Base-by-base conservation (phyloP, 2,329 filamentous ascomycete genomes). In the Berkeleyomyces basicola region DNA sequence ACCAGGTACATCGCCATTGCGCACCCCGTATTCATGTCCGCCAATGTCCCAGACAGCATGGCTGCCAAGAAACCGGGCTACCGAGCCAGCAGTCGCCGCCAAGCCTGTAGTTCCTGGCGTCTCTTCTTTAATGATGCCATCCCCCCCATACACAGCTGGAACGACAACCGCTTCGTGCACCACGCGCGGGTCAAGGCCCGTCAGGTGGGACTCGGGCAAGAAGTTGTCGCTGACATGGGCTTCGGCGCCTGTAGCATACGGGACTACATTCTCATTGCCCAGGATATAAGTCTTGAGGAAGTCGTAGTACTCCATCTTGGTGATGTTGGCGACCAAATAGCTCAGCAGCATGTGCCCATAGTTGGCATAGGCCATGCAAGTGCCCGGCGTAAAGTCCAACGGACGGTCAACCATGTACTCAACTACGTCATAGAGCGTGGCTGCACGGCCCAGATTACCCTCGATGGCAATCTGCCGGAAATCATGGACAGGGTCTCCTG, bases 301-400 rank as follows among this genome's bases (percentile, higher is more conserved):
- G 3, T 62, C 58, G n/a, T 64, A 58, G 37, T 64, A 67, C 1
- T 61, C 61, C 2, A 51, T 57, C 0, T 40, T 53, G 7, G 66
- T 65, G 31, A 67, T 39, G 59, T 67, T 63, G 44, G 44, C 44
- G 2, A 67, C 59, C 46, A 67, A 43, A 62, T 67, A 65, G 58
- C 61, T 59, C 14, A 75, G 58, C 33, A 64, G 51, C 59, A 64
- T 61, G 51, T 60, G 53, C 11, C 59, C 60, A 43, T 67, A 66
- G 49, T 67, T 67, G 9, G 65, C 65, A 61, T 66, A 66, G n/a
- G 42, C 31, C 10, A 39, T 39, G 3, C 51, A 14, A 6, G 47
- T 11, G 1, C 61, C 61, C 0, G 65, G 65, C 7, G 42, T 55
- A 44, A 61, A 66, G 55, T 66, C 66, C 23, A 67, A 62, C 2